Base-by-base conservation (phyloP, 352 stramenopile species). In the Pythium sukuiense region DNA sequence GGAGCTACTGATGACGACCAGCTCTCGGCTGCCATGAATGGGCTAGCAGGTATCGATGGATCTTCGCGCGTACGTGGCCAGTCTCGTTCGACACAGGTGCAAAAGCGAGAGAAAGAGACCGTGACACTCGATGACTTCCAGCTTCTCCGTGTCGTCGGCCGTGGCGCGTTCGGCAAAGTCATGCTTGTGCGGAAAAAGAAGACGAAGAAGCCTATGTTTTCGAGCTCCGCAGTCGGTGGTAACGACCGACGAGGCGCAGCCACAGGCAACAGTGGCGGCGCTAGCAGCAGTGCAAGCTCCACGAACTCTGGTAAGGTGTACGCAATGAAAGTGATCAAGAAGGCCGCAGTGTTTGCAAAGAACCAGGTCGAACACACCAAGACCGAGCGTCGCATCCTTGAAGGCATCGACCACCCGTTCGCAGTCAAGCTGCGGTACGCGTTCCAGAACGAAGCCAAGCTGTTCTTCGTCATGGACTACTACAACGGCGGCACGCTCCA, bases 101-200 rank as follows among this genome's bases (percentile, higher is more conserved):
- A 54, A 6, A 48, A 48, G 20, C 45, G 45, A 43, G 77, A 80
- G 56, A 79, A 90, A 50, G 81, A 87, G 29, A 73, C 76, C 2
- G 67, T 97, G 49, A 82, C 71, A 3, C 89, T 98, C 18, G 92
- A 98, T 37, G 97, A 99, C 67, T 99, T 99, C 74, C 89, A 99
- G 63, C 73, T 99, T 3, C 79, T 99, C 26, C 96, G 93, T 27
- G 96, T 99, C 3, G 97, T 99, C 14, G 98, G 98, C 5, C 96
- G 98, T 70, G 98, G 97, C 30, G 94, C 94, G 1, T 99, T 99
- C 72, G 96, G 96, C 20, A 98, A 98, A 66, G 96, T 99, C 13
- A 93, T 97, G 80, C 65, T 96, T 30, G 89, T 96, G 7, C 74
- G 82, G 20, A 80, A 90, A 52, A 92, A 90, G 49, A 65, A 61